Evolutionary conservation across 1,284 basidiomycete genomes (phyloP).

Genomic region (Afroboletus lepidellus): DNA sequence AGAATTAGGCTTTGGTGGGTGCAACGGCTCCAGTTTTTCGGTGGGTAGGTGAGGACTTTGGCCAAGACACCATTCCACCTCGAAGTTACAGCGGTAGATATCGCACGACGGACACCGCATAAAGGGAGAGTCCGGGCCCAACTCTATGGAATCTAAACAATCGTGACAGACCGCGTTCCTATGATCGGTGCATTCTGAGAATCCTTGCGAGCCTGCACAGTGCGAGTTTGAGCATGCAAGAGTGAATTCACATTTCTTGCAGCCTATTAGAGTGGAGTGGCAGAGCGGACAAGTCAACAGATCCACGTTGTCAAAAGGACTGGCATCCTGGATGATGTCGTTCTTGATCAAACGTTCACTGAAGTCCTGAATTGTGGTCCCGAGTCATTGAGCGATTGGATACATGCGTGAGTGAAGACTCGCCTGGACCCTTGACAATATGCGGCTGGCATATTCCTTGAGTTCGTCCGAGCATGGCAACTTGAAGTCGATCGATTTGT

Average conservation of each 20-base stretch:
- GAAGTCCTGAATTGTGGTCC: background rate
- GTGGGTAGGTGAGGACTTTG: background rate
- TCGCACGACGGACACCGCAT: conserved; percentile 1
- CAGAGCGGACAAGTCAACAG: conserved; percentile 6
- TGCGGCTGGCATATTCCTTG: background rate
- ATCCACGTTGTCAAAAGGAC: background rate
- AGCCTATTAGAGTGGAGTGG: background rate
- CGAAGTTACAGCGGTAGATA: background rate
- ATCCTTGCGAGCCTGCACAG: background rate
- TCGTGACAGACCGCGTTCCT: background rate
- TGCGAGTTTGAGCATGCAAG: background rate
- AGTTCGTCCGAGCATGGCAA: background rate
- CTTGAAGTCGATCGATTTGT: no score
- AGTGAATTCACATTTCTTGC: background rate
- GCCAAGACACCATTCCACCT: background rate
- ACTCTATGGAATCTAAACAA: background rate
- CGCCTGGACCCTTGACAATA: background rate
- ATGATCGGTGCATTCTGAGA: background rate
- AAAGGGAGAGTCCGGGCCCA: background rate
- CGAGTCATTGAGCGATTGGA: background rate
- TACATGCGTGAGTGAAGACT: background rate
- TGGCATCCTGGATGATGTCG: background rate
- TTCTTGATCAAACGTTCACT: background rate
- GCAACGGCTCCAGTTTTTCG: background rate
- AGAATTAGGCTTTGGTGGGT: background rate